Evolutionary conservation across 176 grass and related monocot genomes (phyloP).

Genomic region (Bothriochloa decipiens): DNA sequence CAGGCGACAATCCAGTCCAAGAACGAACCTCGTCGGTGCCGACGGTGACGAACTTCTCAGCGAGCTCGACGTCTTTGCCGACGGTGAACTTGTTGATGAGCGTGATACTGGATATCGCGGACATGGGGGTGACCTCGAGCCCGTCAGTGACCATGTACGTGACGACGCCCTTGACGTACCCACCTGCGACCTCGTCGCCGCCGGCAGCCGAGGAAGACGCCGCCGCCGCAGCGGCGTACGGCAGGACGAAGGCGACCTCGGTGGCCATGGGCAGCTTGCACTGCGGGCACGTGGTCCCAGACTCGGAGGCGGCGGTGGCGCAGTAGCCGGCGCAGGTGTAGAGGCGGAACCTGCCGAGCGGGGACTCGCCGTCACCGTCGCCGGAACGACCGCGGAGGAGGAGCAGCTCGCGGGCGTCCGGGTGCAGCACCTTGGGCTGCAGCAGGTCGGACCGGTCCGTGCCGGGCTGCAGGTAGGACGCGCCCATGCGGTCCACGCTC

Average conservation of each 20-base stretch:
- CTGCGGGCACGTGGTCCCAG: conserved; percentile 10
- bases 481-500: conserved; percentile 40
- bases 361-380: neutral
- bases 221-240: neutral
- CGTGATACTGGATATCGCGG: conserved; percentile 54
- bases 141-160: conserved; percentile 63
- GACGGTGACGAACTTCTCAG: conserved; percentile 52
- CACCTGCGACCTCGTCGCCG: neutral
- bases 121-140: conserved; percentile 63
- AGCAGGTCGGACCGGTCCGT: conserved; percentile 28
- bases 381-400: conserved; percentile 30
- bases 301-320: conserved; percentile 36
- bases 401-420: conserved; percentile 33
- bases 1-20: neutral
- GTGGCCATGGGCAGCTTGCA: conserved; percentile 39
- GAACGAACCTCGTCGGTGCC: conserved; percentile 40
- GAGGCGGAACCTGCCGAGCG: conserved; percentile 29
- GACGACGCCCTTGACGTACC: conserved; percentile 52
- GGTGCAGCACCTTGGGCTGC: conserved; percentile 32
- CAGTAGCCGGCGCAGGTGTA: conserved; percentile 36
- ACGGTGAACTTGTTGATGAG: conserved; percentile 49
- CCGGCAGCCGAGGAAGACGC: neutral
- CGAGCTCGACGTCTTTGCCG: conserved; percentile 36
- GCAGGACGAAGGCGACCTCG: conserved; percentile 25
- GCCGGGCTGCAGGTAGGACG: conserved; percentile 23